A percentile compares a stretch with the other conserved stretches of the same genome.
These are phyloP conservation scores for Talaromyces wortmannii DNA, from an alignment of 495 filamentous ascomycete genomes.

Conservation along the genomic window DNA sequence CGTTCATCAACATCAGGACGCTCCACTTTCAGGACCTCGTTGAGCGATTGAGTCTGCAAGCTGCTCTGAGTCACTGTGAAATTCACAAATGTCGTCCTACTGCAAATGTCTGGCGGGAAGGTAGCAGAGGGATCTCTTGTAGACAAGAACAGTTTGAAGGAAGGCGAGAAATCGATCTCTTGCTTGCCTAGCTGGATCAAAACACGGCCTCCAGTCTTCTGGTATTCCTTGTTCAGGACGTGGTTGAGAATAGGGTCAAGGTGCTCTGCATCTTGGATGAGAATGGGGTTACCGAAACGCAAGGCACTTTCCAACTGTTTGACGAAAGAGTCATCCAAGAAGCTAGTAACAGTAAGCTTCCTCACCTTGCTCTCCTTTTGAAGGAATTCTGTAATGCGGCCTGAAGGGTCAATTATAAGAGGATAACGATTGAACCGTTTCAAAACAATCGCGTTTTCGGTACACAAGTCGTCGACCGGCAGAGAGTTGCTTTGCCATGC, in stretches of 20 bases:
- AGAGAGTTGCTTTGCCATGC: constrained; percentile 92
- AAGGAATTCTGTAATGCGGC: constrained; percentile 87
- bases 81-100: constrained; percentile 97
- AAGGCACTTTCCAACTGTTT: constrained; percentile 95
- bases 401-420: constrained; percentile 95
- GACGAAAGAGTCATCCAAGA: constrained; percentile 95
- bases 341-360: constrained; percentile 92
- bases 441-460: constrained; percentile 95
- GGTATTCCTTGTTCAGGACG: constrained; percentile 98
- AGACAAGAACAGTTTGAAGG: constrained; percentile 92
- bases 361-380: constrained; percentile 90
- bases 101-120: constrained; percentile 98
- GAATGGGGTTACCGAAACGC: constrained; percentile 95
- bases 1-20: constrained; percentile 96
- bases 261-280: constrained; percentile 97
- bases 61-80: constrained; percentile 99
- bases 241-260: constrained; percentile 96
- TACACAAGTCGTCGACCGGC: constrained; percentile 98
- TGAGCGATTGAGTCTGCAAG: constrained; percentile 93
- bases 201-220: constrained; percentile 98
- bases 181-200: constrained; percentile 97
- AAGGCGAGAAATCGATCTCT: constrained; percentile 97
- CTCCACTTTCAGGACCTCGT: constrained; percentile 94
- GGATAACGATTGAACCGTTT: constrained; percentile 98
- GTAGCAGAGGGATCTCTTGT: constrained; percentile 93